These are phyloP conservation scores for Monascus purpureus DNA, from an alignment of 495 filamentous ascomycete genomes.

Conservation along the genomic window DNA sequence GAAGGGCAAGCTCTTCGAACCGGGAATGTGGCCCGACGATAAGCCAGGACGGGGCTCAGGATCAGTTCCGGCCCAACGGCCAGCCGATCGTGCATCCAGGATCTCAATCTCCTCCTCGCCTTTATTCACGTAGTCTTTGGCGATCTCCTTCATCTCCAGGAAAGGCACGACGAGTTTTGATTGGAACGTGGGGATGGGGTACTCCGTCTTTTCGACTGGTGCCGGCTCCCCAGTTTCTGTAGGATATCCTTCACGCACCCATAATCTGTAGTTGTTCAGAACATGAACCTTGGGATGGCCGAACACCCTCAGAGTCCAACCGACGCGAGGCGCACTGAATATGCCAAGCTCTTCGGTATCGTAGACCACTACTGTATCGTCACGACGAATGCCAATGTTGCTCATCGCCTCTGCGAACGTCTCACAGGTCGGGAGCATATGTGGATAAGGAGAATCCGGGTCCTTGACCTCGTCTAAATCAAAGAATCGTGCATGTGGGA, in stretches of 20 bases:
- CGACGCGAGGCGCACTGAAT: constrained; percentile 85
- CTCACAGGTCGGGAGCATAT: constrained; percentile 81
- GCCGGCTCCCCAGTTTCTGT: constrained; percentile 64
- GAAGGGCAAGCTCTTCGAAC: constrained; percentile 72
- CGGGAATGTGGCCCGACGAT: constrained; percentile 84
- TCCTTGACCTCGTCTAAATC: constrained; percentile 87
- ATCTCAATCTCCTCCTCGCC: constrained; percentile 72
- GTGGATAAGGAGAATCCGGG: constrained; percentile 73
- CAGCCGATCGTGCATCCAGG: constrained; percentile 70
- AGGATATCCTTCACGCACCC: constrained; percentile 69
- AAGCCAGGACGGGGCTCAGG: constrained; percentile 79
- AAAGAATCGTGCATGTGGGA: constrained; percentile 89
- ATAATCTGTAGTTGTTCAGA: constrained; percentile 85
- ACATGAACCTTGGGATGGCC: constrained; percentile 84
- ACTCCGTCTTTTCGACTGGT: constrained; percentile 39
- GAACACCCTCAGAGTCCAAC: constrained; percentile 82
- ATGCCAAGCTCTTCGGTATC: constrained; percentile 80
- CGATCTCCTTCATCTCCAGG: constrained; percentile 67
- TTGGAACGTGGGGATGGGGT: constrained; percentile 41
- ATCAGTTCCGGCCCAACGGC: constrained; percentile 67
- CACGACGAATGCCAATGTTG: constrained; percentile 65
- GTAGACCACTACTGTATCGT: constrained; percentile 87
- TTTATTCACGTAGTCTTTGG: constrained; percentile 60
- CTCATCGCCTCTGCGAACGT: constrained; percentile 81
- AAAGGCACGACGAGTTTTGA: constrained; percentile 49